phyloP scores from a whole-genome alignment of 2,329 filamentous ascomycete genomes.

The Blumeria hordei region DNA sequence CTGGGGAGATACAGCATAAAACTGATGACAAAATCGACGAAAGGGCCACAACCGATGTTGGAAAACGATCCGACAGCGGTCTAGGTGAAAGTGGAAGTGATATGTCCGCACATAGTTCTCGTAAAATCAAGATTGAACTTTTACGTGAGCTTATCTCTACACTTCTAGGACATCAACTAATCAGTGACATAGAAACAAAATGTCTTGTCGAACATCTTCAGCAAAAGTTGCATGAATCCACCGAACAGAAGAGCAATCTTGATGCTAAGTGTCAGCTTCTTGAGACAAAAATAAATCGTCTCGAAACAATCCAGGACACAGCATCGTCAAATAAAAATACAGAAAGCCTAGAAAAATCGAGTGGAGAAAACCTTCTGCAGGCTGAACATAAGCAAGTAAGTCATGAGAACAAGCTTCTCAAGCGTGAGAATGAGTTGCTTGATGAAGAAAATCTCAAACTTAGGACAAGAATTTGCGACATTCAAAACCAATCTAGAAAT shows the following conservation, averaged over 20 bases:
- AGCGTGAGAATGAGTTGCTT: not conserved
- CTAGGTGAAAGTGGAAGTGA: slow-evolving; percentile 1
- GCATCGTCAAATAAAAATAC: not conserved
- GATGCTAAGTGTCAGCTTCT: not conserved
- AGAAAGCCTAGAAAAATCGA: not conserved
- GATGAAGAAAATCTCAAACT: not conserved
- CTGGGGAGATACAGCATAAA: not conserved
- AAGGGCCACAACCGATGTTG: not conserved
- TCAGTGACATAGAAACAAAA: slow-evolving; percentile 16
- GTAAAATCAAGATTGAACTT: not conserved
- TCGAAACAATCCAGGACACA: not conserved
- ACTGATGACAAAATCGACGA: not conserved
- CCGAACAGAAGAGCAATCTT: not conserved
- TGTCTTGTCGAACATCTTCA: slow-evolving; percentile 14
- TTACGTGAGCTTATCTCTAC: not conserved
- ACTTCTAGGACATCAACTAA: not conserved
- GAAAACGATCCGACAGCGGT: slow-evolving; percentile 1
- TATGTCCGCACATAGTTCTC: not conserved
- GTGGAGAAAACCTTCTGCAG: not conserved
- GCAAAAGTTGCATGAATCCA: not conserved
- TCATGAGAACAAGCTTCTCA: not conserved
- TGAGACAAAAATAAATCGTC: not conserved
- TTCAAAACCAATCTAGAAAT: not conserved
- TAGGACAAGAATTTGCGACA: not conserved
- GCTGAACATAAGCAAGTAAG: not conserved